phyloP scores from a whole-genome alignment of 306 rosid genomes.

The Quercus mongolica region DNA sequence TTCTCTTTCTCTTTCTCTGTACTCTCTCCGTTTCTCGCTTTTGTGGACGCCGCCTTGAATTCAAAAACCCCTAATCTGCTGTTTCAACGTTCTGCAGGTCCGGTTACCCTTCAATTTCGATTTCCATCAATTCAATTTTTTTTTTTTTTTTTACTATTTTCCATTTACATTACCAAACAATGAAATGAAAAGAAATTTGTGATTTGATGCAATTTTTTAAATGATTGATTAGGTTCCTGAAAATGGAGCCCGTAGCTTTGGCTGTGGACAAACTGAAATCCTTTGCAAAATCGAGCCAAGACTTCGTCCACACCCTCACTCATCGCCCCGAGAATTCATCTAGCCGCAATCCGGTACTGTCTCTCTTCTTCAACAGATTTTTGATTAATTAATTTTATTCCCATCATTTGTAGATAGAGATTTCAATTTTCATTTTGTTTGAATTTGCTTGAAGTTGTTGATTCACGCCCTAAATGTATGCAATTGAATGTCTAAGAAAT shows the following conservation, averaged over 20 bases:
- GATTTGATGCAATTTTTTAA: no score
- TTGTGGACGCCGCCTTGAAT: no score
- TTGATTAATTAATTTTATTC: not conserved
- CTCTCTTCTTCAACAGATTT: not conserved
- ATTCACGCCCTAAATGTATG: not conserved
- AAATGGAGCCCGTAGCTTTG: constrained; percentile 52
- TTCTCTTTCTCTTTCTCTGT: not conserved
- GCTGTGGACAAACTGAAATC: constrained; percentile 43
- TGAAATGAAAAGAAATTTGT: no score
- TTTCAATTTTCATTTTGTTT: not conserved
- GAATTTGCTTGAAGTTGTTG: not conserved
- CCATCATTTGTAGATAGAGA: not conserved
- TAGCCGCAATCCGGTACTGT: constrained; percentile 65
- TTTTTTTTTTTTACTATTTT: no score
- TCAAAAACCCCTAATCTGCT: no score
- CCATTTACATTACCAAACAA: no score
- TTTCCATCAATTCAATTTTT: no score
- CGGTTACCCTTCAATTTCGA: no score
- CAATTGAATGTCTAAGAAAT: not conserved
- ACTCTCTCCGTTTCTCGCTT: no score
- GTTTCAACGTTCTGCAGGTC: no score
- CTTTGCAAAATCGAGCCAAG: constrained; percentile 51
- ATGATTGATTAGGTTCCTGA: not conserved
- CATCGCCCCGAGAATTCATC: constrained; percentile 29
- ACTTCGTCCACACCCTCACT: constrained; percentile 41